phyloP scores from a whole-genome alignment of 116 monocot genomes.

The Posidonia oceanica region DNA sequence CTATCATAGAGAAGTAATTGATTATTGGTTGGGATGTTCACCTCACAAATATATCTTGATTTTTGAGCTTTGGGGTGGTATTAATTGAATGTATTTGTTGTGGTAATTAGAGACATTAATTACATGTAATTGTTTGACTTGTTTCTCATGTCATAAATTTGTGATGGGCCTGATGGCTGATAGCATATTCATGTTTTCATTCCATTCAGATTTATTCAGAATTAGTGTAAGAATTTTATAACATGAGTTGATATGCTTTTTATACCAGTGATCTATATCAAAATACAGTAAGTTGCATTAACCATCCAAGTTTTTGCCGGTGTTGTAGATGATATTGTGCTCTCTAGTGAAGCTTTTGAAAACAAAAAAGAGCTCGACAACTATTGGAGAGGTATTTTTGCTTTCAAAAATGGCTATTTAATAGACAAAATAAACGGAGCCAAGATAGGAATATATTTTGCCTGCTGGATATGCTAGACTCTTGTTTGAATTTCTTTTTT shows the following conservation, averaged over 20 bases:
- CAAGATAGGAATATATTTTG: background rate
- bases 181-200: background rate
- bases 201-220: background rate
- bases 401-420: background rate
- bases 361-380: conserved; percentile 50
- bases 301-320: background rate
- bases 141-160: background rate
- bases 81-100: background rate
- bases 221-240: no score
- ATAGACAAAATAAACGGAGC: background rate
- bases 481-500: background rate
- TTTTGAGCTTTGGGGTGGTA: background rate
- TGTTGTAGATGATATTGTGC: conserved; percentile 78
- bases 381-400: conserved; percentile 64
- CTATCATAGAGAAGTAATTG: no score
- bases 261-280: background rate
- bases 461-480: background rate
- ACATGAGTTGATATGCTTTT: background rate
- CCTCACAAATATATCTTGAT: no score
- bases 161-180: no score
- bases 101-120: no score
- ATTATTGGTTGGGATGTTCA: no score
- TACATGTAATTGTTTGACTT: no score
- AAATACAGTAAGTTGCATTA: no score
- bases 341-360: conserved; percentile 49